phyloP scores from a whole-genome alignment of 441 rosid genomes.

The Jatropha podagrica region DNA sequence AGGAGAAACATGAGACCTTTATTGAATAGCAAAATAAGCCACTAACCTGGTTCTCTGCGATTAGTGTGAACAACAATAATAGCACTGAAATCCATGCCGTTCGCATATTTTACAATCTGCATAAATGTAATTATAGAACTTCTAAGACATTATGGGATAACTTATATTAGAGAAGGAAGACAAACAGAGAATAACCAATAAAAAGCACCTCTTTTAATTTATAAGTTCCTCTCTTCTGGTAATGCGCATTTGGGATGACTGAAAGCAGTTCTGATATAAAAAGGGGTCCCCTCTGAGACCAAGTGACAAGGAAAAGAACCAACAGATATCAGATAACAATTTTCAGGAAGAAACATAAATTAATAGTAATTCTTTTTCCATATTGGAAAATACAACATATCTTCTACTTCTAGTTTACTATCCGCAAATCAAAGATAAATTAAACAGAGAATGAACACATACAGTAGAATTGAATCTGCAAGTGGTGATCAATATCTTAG shows the following conservation, averaged over 20 bases:
- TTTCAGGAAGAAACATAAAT: not conserved
- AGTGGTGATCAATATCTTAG: conserved; percentile 86
- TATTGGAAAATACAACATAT: not conserved
- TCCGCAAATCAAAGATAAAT: conserved; percentile 1
- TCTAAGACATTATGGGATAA: not conserved
- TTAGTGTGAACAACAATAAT: conserved; percentile 77
- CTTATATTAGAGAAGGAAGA: not conserved
- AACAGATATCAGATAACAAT: not conserved
- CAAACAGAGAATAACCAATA: not conserved
- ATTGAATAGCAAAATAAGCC: conserved; percentile 11
- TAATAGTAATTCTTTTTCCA: not conserved
- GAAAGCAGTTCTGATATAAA: conserved; percentile 72
- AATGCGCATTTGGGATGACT: conserved; percentile 80
- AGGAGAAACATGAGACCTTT: conserved; percentile 1
- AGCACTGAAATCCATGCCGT: conserved; percentile 70
- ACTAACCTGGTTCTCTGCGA: conserved; percentile 86
- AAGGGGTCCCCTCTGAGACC: conserved; percentile 76
- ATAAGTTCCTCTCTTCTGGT: conserved; percentile 80
- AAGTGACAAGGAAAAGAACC: conserved; percentile 11
- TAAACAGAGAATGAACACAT: conserved; percentile 31
- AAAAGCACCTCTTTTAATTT: conserved; percentile 75
- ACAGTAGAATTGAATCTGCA: conserved; percentile 87
- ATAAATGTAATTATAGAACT: conserved; percentile 16
- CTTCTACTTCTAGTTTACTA: not conserved
- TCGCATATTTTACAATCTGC: conserved; percentile 84